Evolutionary conservation across 2,329 filamentous ascomycete genomes (phyloP), one percentile per base, ranked within the genome.

Genomic region (Magnaporthiopsis incrustans): DNA sequence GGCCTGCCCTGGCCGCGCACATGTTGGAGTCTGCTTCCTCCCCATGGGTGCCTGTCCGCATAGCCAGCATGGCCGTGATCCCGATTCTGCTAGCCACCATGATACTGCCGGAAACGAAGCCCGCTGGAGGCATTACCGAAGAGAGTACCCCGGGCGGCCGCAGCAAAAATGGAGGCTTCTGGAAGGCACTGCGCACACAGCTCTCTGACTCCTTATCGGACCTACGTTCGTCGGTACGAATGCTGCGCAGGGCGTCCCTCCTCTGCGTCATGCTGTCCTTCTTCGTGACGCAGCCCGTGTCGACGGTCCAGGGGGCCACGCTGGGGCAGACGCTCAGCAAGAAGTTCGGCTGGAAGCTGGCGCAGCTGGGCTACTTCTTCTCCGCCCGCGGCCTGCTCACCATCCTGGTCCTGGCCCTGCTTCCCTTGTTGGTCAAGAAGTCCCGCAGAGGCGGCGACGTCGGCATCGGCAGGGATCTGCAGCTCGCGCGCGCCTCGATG

Each of bases 321-420:
- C 69, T 80, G 35, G 70, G 74, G 5, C 78, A 80, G 68, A 78
- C 77, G 57, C 69, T 81, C 63, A 78, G 76, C 73, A 79, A 77
- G 64, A 70, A 78, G 64, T 80, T 79, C 59, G 73, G 73, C 61
- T 80, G 78, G 78, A 74, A 69, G 26, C 72, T 81, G 33, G 77
- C 75, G 25, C 72, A 79, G 64, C 76, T 74, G 0, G 78, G 75
- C 64, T 72, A 78, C 64, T 70, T 80, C 35, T 70, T 79, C 10
- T 78, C 78, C 1, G 75, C 77, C 0, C 65, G 77, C 4, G 77
- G 78, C 26, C 60, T 80, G 4, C 71, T 78, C 35, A 74, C 76
- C 58, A 70, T 80, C 44, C 62, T 71, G 50, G 67, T 78, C 38
- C 73, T 81, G 25, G 72, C 68, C 4, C 66, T 69, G 1, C 67